Conservation (phyloP, 2,329 filamentous ascomycete species). For the Dothistroma pini region DNA sequence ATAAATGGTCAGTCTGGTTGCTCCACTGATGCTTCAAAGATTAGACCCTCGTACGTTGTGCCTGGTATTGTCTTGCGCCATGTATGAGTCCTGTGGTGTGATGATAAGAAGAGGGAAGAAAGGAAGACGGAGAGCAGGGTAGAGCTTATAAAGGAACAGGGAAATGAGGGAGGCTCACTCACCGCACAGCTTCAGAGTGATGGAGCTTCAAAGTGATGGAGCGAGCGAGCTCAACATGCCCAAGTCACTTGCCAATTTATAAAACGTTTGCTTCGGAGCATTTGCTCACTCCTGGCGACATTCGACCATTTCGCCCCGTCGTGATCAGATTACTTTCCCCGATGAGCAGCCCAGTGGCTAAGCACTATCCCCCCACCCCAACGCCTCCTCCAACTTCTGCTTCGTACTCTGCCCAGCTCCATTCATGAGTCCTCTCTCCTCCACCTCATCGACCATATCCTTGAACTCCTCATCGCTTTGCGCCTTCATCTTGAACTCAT, state of each 20-base stretch:
- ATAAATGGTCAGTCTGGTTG: too few relatives aligned
- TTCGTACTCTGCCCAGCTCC: conserved; percentile 18
- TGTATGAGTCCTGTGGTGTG: too few relatives aligned
- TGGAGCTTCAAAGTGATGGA: too few relatives aligned
- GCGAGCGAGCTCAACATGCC: too few relatives aligned
- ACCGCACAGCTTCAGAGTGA: too few relatives aligned
- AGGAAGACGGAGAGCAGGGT: too few relatives aligned
- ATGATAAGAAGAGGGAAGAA: too few relatives aligned
- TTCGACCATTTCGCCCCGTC: neutral
- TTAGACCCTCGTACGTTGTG: too few relatives aligned
- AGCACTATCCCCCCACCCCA: conserved; percentile 31
- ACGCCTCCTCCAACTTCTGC: conserved; percentile 27
- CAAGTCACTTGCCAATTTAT: neutral
- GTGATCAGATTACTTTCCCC: neutral
- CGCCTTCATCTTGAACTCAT: conserved; percentile 34
- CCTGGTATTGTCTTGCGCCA: too few relatives aligned
- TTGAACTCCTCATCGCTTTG: conserved; percentile 34
- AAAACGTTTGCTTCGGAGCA: neutral
- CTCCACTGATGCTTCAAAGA: too few relatives aligned
- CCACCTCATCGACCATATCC: conserved; percentile 33
- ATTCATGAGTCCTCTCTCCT: conserved; percentile 30
- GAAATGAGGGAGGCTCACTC: too few relatives aligned
- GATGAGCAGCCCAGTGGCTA: neutral
- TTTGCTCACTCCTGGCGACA: neutral
- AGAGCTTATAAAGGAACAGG: too few relatives aligned